A percentile compares a stretch with the other conserved stretches of the same genome.
These are phyloP conservation scores for Ophiostoma populinum DNA, from an alignment of 2,329 filamentous ascomycete species.

Conservation along the genomic window DNA sequence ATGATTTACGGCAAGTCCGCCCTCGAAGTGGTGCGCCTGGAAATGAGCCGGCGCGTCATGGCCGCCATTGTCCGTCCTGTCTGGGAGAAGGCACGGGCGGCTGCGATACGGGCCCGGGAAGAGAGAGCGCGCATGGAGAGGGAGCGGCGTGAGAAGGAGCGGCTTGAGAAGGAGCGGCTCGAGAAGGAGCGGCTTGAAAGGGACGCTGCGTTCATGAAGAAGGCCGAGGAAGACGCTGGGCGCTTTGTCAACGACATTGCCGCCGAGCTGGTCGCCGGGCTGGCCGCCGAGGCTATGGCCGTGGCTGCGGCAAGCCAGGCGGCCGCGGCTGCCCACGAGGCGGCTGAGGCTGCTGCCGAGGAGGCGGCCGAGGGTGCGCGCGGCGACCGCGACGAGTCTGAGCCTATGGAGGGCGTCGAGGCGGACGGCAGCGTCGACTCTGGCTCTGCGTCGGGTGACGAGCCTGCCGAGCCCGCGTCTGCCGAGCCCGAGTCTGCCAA, in stretches of 20 bases:
- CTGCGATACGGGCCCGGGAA: no score
- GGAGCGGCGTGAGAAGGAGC: constrained; percentile 37
- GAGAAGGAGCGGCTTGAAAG: constrained; percentile 40
- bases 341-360: constrained; percentile 17
- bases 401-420: constrained; percentile 38
- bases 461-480: neutral
- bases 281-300: constrained; percentile 43
- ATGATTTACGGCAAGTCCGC: constrained; percentile 56
- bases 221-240: constrained; percentile 55
- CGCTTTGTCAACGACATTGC: no score
- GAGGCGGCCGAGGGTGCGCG: constrained; percentile 15
- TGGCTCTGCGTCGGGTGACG: neutral
- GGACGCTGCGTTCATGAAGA: constrained; percentile 48
- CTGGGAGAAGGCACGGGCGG: constrained; percentile 61
- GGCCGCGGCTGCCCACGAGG: constrained; percentile 25
- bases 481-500: neutral
- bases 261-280: constrained; percentile 25
- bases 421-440: neutral
- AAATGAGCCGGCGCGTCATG: constrained; percentile 48
- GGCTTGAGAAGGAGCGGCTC: no score
- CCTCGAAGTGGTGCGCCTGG: constrained; percentile 49
- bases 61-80: constrained; percentile 66
- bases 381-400: constrained; percentile 17
- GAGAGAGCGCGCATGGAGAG: constrained; percentile 32
- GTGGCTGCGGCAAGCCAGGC: constrained; percentile 39